Base-by-base conservation (phyloP, 2,329 filamentous ascomycete species). In the Cordyceps tenuipes region DNA sequence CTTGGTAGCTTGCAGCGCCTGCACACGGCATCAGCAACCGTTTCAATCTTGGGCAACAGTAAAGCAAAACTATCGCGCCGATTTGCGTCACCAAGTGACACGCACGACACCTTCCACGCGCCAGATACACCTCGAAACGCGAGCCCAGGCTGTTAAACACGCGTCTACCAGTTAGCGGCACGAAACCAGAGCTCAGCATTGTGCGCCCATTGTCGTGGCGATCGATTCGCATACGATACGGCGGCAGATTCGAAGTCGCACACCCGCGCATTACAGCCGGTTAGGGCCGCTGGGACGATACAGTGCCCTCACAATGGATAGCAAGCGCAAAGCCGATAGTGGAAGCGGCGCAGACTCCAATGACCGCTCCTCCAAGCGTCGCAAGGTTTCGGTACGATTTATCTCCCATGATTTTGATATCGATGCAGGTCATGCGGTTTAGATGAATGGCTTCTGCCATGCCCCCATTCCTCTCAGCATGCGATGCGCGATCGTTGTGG, bases 281-380 rank as follows among this genome's bases (percentile, higher is more conserved):
- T 36, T 1, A 17, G n/a, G 21, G 26, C 43, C 19, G 31, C 44
- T 17, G 21, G 10, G 43, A 31, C 43, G 57, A 29, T 41, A 49
- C 17, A 34, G 43, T 43, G 31, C 57, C 34, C 29, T 63, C 64
- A 71, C 63, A 51, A 84, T 84, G 81, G 81, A 84, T 64, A 76
- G 75, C 69, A 84, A 84, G 73, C 79, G 81, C 65, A 84, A 83
- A 67, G 79, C 79, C 55, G 78, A 78, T 67, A 76, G 77, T 63
- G 70, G 72, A 61, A 74, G 74, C 60, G 63, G 70, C 55, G 72
- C 72, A 51, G 80, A 83, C 61, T 71, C 72, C 61, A 77, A 79
- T 57, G 80, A 84, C 66, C 79, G 81, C 68, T 77, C 77, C 59
- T 73, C 77, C 7, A 85, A 85, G 74, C 77, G 82, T 66, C 79